phyloP scores from a whole-genome alignment of 1,284 basidiomycete genomes.

The Ustilago esculenta region DNA sequence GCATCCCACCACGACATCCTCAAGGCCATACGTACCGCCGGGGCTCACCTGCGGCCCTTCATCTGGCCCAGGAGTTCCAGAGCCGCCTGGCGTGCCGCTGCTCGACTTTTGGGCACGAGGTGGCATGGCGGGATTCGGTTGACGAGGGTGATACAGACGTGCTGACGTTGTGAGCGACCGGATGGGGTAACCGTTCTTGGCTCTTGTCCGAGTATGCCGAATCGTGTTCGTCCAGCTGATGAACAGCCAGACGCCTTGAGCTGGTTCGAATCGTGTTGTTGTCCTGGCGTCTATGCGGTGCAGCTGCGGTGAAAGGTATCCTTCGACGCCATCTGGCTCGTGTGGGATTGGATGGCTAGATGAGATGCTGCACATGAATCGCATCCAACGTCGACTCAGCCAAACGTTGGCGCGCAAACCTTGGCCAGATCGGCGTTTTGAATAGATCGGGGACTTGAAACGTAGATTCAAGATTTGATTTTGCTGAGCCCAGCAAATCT shows the following conservation, averaged over 20 bases:
- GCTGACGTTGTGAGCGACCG: background rate
- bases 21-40: conserved; percentile 59
- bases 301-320: too few species aligned
- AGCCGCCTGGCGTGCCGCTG: conserved; percentile 37
- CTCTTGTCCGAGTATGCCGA: background rate
- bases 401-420: conserved; percentile 4
- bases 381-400: conserved; percentile 12
- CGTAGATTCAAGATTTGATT: background rate
- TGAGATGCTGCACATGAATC: background rate
- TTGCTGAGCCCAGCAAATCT: background rate
- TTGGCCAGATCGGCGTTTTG: background rate
- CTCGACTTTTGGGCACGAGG: conserved; percentile 45
- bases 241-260: conserved; percentile 2
- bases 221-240: background rate
- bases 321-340: too few species aligned
- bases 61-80: conserved; percentile 48
- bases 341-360: background rate
- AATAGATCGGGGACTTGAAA: background rate
- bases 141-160: background rate
- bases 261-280: background rate
- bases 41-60: conserved; percentile 44
- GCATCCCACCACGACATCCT: conserved; percentile 58
- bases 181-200: background rate
- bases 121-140: conserved; percentile 29
- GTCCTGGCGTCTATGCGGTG: background rate